These are phyloP conservation scores for Crithidia sp. DNA, from an alignment of 208 protist genomes.

Conservation along the genomic window DNA sequence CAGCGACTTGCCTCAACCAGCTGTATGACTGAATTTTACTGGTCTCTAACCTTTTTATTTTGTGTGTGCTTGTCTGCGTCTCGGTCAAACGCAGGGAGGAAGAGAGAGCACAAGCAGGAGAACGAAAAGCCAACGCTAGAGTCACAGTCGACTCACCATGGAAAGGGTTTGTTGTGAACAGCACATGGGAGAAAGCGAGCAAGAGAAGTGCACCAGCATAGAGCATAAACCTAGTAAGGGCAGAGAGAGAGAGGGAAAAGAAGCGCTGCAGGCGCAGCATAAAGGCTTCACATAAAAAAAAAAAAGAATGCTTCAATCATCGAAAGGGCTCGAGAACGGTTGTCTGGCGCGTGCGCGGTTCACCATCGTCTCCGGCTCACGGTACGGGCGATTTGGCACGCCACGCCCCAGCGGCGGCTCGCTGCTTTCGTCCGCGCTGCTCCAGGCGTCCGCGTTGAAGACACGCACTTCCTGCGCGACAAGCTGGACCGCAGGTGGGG, in stretches of 20 bases:
- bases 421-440: not conserved
- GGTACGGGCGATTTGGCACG: not conserved
- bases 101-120: not conserved
- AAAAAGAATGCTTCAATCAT: not conserved
- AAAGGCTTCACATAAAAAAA: not conserved
- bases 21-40: too few relatives aligned
- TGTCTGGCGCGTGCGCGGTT: slow-evolving; percentile 1
- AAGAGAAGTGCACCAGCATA: too few relatives aligned
- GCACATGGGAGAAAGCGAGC: too few relatives aligned
- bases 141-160: too few relatives aligned
- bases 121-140: not conserved
- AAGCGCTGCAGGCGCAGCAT: not conserved
- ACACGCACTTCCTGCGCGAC: not conserved
- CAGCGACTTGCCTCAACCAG: too few relatives aligned
- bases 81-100: too few relatives aligned
- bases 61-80: too few relatives aligned
- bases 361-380: slow-evolving; percentile 10
- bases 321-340: not conserved
- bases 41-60: too few relatives aligned
- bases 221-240: too few relatives aligned
- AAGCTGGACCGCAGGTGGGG: not conserved
- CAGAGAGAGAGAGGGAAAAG: too few relatives aligned
- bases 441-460: not conserved
- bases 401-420: slow-evolving; percentile 1
- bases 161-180: too few relatives aligned